Evolutionary conservation across 495 filamentous ascomycete species (phyloP).

Genomic region (Apodospora peruviana): DNA sequence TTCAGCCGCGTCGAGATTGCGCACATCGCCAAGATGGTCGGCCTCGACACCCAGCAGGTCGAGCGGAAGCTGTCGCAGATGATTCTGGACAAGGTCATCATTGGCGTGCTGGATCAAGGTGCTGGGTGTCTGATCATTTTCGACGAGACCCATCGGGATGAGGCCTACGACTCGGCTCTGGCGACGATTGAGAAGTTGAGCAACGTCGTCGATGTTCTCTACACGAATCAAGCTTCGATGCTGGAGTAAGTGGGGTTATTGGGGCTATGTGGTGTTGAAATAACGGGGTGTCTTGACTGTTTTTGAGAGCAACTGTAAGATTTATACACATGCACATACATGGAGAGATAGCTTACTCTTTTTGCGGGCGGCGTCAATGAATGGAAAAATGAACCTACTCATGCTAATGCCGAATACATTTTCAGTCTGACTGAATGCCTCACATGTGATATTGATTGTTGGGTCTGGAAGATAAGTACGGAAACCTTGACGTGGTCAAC

Average conservation of each 20-base stretch:
- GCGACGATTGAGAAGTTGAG: constrained; percentile 95
- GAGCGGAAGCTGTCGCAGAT: constrained; percentile 97
- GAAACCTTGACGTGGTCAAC: too few species aligned
- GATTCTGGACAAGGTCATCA: constrained; percentile 98
- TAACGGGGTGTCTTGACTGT: constrained; percentile 3
- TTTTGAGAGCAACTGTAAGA: constrained; percentile 1
- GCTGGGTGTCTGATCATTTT: constrained; percentile 94
- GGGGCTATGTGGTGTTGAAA: background rate
- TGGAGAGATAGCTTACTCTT: background rate
- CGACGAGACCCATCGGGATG: constrained; percentile 88
- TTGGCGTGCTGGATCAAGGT: constrained; percentile 96
- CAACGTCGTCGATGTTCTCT: constrained; percentile 94
- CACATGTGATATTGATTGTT: too few species aligned
- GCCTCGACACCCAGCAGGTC: constrained; percentile 91
- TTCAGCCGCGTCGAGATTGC: constrained; percentile 95
- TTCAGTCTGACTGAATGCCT: too few species aligned
- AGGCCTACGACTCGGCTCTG: constrained; percentile 89
- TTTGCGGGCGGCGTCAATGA: background rate
- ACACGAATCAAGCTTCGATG: constrained; percentile 93
- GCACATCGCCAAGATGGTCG: constrained; percentile 95
- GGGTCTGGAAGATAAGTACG: too few species aligned
- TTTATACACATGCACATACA: constrained; percentile 4
- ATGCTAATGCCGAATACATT: too few species aligned
- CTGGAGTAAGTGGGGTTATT: constrained; percentile 60
- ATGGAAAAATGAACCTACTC: too few species aligned